Conservation (phyloP, 176 grass and related monocot genomes). For the Paspalum vaginatum region DNA sequence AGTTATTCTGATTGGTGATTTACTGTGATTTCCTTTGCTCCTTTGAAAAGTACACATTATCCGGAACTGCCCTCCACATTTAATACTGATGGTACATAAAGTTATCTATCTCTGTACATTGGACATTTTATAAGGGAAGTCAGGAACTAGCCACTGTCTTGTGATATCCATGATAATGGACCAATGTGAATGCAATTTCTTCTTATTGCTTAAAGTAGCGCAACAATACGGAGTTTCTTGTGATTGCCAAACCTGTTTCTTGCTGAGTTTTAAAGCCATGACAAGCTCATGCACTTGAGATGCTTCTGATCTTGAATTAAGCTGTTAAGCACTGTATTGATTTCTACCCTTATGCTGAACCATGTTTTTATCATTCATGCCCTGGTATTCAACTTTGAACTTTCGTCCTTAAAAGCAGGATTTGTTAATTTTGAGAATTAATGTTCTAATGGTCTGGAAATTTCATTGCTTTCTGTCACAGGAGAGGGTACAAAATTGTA, state of each 20-base stretch:
- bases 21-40: constrained; percentile 11
- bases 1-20: constrained; percentile 45
- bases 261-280: background rate
- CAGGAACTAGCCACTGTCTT: constrained; percentile 1
- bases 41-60: constrained; percentile 12
- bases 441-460: constrained; percentile 22
- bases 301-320: background rate
- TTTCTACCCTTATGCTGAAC: background rate
- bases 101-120: constrained; percentile 10
- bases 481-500: constrained; percentile 87
- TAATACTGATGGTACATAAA: background rate
- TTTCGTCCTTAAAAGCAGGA: constrained; percentile 16
- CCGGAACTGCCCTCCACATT: constrained; percentile 11
- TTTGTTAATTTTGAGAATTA: constrained; percentile 42
- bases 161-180: constrained; percentile 10
- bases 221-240: background rate
- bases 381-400: constrained; percentile 16
- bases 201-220: background rate
- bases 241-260: constrained; percentile 25
- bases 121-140: background rate
- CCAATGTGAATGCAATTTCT: constrained; percentile 8
- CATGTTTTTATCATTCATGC: constrained; percentile 25
- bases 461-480: constrained; percentile 45
- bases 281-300: background rate
- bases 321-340: background rate